Base-by-base conservation (phyloP, 306 rosid species). In the Vigna mungo region DNA sequence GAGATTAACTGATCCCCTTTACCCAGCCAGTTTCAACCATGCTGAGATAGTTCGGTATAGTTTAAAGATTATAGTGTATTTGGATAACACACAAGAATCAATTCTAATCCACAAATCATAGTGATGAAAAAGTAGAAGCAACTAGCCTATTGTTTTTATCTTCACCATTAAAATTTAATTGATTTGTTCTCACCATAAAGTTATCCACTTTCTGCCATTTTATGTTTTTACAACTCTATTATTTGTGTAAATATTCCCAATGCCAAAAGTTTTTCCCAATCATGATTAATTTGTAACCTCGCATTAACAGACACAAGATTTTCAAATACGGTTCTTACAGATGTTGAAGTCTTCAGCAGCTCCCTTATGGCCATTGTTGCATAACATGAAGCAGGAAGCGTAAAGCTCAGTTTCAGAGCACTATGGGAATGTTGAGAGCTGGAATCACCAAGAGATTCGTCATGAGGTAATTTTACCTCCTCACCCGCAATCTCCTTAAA, bases 311-410 rank as follows among this genome's bases (percentile, higher is more conserved):
- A 65, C 59, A 30, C 3, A 65, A 75, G 66, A 8, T 59, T 53
- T 59, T 71, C 17, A 44, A 27, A 47, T 55, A 17, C 73, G 72
- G 78, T 65, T 78, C 98, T 81, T 89, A 92, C 96, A 75, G 99
- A 95, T 77, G 99, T 92, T 62, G 98, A 92, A 25, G 97, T 90
- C 90, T 95, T 95, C 74, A 95, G 86, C 79, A 95, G 91, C 90
- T 95, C 98, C 87, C 98, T 87, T 89, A 92, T 88, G 67, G 98
- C 98, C 97, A 92, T 90, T 25, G 99, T 95, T 47, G 99, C 99
- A 74, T 95, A 95, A 83, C 96, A 90, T 6, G 99, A 95, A 55
- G 99, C 48, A 18, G 99, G 97, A 72, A 95, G 97, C 62, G 92
- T 95, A 66, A 95, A 89, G 82, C 87, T 89, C 81, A 95, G 75